Percentiles rank a stretch among this genome's conserved stretches.
These are phyloP conservation scores for Colletotrichum sp. DNA, from an alignment of 2,329 filamentous ascomycete genomes.

Conservation along the genomic window DNA sequence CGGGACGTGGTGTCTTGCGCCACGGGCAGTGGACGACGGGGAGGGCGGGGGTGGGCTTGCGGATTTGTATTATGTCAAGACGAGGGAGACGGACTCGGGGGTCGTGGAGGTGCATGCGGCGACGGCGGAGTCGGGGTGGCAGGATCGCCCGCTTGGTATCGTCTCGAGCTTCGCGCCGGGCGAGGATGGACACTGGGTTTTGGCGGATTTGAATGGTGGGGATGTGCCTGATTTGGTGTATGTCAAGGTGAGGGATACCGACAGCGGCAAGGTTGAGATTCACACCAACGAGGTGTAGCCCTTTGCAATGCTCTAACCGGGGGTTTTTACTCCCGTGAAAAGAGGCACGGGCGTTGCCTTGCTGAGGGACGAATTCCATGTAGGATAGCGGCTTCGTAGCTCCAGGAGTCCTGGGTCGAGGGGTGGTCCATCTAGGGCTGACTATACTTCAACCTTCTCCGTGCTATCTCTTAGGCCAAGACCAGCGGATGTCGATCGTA, in stretches of 20 bases:
- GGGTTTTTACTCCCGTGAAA: rapidly evolving
- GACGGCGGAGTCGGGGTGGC: neutral
- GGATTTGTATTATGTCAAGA: neutral
- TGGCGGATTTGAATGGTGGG: neutral
- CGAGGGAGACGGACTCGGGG: neutral
- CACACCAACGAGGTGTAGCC: neutral
- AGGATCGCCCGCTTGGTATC: rapidly evolving
- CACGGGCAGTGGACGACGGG: neutral
- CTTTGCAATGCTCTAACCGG: rapidly evolving
- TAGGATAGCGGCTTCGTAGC: neutral
- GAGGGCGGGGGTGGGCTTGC: neutral
- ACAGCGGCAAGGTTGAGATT: neutral
- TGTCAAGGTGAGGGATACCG: neutral
- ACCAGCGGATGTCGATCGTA: too few species aligned
- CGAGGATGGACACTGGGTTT: neutral
- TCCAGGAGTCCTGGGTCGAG: neutral
- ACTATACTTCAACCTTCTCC: too few species aligned
- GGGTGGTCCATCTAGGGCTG: neutral
- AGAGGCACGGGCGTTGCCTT: neutral
- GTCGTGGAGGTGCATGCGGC: neutral
- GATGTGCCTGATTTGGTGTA: neutral
- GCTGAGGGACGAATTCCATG: rapidly evolving
- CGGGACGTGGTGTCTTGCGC: neutral
- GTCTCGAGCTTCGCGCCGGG: neutral
- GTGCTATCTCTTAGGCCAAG: too few species aligned